Conservation (phyloP, 2,329 filamentous ascomycete species). For the Diaporthe batatas region DNA sequence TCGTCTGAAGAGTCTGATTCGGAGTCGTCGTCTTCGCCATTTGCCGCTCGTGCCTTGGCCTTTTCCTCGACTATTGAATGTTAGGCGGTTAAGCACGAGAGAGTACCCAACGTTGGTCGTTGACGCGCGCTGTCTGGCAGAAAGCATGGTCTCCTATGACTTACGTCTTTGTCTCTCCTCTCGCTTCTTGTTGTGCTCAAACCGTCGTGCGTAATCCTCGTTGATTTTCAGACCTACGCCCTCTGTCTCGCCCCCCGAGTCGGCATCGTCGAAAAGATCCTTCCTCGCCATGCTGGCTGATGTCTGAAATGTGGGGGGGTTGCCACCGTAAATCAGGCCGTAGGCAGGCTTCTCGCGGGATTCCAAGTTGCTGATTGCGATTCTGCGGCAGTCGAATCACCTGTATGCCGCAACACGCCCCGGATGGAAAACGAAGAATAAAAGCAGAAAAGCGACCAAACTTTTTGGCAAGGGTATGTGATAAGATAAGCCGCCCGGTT, state of each 20-base stretch:
- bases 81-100: neutral
- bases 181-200: conserved; percentile 97
- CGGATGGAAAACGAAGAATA: neutral
- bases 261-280: conserved; percentile 64
- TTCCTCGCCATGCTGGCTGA: conserved; percentile 57
- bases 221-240: conserved; percentile 81
- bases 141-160: conserved; percentile 47
- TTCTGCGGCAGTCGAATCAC: neutral
- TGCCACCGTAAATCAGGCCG: too few relatives aligned
- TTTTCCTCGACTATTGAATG: conserved; percentile 84
- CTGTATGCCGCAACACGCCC: neutral
- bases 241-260: conserved; percentile 58
- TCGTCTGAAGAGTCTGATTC: conserved; percentile 77
- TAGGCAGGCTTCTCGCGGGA: neutral
- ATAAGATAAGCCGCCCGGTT: conserved; percentile 5
- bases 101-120: neutral
- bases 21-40: conserved; percentile 64
- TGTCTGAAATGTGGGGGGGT: neutral
- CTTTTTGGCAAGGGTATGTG: conserved; percentile 36
- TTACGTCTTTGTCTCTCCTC: conserved; percentile 82
- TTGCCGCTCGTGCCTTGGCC: conserved; percentile 66
- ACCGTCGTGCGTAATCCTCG: conserved; percentile 87
- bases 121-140: neutral
- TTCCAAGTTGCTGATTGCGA: neutral
- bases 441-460: conserved; percentile 6